These are phyloP conservation scores for Kingdonia uniflora DNA, from an alignment of 164 flowering plant genomes.

Conservation along the genomic window DNA sequence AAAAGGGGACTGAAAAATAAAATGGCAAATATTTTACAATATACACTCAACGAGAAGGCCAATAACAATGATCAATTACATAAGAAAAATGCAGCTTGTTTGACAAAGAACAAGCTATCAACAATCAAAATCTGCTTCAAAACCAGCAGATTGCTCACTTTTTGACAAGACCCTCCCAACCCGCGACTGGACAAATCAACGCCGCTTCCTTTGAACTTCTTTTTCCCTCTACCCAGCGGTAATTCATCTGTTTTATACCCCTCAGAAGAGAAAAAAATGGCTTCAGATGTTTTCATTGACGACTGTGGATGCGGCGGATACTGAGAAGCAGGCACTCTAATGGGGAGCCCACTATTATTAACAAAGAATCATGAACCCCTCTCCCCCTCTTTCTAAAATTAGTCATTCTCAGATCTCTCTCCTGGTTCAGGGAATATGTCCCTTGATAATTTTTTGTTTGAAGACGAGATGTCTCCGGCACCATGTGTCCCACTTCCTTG, in stretches of 20 bases:
- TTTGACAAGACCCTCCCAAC: background rate
- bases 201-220: background rate
- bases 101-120: slow-evolving; percentile 18
- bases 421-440: slow-evolving; percentile 83
- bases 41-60: slow-evolving; percentile 26
- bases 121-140: slow-evolving; percentile 7
- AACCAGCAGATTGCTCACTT: slow-evolving; percentile 11
- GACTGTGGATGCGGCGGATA: background rate
- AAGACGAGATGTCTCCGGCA: slow-evolving; percentile 44
- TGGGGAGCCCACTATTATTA: slow-evolving; percentile 32
- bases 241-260: background rate
- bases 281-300: background rate
- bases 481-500: slow-evolving; percentile 38
- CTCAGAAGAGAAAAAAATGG: slow-evolving; percentile 1
- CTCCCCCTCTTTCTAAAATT: slow-evolving; percentile 6
- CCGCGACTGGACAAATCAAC: slow-evolving; percentile 2
- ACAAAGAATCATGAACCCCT: slow-evolving; percentile 33
- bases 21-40: slow-evolving; percentile 13
- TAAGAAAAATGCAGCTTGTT: slow-evolving; percentile 24
- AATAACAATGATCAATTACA: slow-evolving; percentile 11
- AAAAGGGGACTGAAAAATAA: background rate
- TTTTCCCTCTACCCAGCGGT: background rate
- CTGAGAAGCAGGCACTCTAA: slow-evolving; percentile 23
- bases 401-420: slow-evolving; percentile 31
- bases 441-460: slow-evolving; percentile 50